Evolutionary conservation across 176 grass and related monocot genomes (phyloP), one percentile per base, ranked within the genome.

Genomic region (Rhipidocladum racemiflorum): DNA sequence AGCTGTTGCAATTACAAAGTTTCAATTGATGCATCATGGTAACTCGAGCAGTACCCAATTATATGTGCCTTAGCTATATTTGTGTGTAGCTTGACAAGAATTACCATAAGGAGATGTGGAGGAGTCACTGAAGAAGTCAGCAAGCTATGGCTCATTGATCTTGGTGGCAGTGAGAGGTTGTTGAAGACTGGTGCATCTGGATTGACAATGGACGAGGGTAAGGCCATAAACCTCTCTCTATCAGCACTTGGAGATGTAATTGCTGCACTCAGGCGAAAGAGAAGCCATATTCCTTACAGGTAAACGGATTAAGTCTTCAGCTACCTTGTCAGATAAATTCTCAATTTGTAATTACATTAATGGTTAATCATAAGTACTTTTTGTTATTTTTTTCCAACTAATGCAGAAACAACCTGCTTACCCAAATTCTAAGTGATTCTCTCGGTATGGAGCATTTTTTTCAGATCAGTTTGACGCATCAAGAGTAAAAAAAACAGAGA

Each of bases 241-340:
- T 95, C 96, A 77, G 96, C 96, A 48, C 89, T 98, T 15, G 96
- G 92, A 20, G 92, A 98, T 74, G 96, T 98, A 68, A 93, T 98
- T 69, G 86, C 96, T 82, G 90, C 96, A 67, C 91, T 95, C 29
- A 95, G 87, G 62, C 49, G 72, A 66, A 98, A 86, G 76, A 94
- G 87, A 72, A 87, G 60, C 28, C 96, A 98, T 85, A 80, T 98
- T 79, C 96, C 96, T 71, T 98, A 95, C 67, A 98, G 96, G 96
- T 89, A 93, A 61, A 61, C 13, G 53, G 9, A 43, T 27, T 4
- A 39, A 46, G 18, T 68, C 16, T 64, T 66, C 59, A 46, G 39
- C n/a, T 62, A 51, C 4, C 29, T 70, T 70, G 36, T 45, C 44
- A 20, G 34, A 77, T 36, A 24, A 71, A 34, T 72, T 56, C 2